phyloP scores from a whole-genome alignment of 371 early-diverging fungal genomes.

The Zopfochytrium polystomum region DNA sequence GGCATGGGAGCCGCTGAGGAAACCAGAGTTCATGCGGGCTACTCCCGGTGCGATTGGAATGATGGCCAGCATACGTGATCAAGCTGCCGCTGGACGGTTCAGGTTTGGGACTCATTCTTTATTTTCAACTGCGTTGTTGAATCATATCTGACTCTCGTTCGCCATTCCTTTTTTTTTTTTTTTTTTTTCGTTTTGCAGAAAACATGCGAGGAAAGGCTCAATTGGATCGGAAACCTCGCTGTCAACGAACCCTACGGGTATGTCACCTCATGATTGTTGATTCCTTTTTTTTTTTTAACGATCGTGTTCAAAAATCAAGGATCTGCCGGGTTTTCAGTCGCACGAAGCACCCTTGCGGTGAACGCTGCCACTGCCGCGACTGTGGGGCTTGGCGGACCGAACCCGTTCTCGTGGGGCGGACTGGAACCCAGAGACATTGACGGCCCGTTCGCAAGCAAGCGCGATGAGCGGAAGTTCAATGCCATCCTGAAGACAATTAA shows the following conservation, averaged over 20 bases:
- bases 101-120: neutral
- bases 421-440: conserved; percentile 22
- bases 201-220: conserved; percentile 11
- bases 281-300: neutral
- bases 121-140: neutral
- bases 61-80: conserved; percentile 21
- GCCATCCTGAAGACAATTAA: conserved; percentile 31
- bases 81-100: conserved; percentile 9
- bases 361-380: conserved; percentile 20
- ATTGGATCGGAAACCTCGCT: conserved; percentile 27
- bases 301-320: neutral
- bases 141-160: neutral
- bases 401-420: conserved; percentile 41
- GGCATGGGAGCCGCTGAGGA: conserved; percentile 11
- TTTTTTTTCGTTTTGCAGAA: neutral
- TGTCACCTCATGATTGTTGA: too few species aligned
- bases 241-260: conserved; percentile 22
- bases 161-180: neutral
- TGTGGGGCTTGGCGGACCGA: conserved; percentile 23
- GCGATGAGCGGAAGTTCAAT: conserved; percentile 42
- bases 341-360: neutral
- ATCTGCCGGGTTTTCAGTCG: neutral
- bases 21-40: conserved; percentile 14
- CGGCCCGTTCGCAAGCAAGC: conserved; percentile 34
- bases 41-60: conserved; percentile 7